Evolutionary conservation across 768 basidiomycete genomes (phyloP), one percentile per base, ranked within the genome.

Genomic region (Tephrocybe sp.): DNA sequence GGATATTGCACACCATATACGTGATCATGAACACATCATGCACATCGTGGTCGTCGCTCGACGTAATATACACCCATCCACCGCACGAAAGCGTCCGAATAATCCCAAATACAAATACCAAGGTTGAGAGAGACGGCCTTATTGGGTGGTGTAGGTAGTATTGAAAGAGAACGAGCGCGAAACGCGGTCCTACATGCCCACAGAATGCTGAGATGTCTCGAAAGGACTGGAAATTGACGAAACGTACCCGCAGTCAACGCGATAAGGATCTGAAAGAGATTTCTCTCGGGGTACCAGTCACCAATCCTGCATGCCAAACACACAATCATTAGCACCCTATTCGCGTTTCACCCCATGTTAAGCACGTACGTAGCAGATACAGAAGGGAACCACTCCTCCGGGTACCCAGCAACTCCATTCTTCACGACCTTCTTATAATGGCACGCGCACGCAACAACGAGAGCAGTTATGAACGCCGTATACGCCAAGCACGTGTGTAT

Each of bases 41-140:
- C 12, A 76, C 73, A 61, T 89, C 86, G 58, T 92, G 90, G 68
- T 89, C 79, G 63, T 95, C 93, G 45, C 71, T 82, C 2, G 89
- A 90, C 0, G 93, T 94, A 61, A 95, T 83, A 60, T 85, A 96
- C 24, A 94, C 90, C 93, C 93, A 96, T 23, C 93, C 92, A 26
- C 90, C 93, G 60, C 93, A 95, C 2, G 82, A 77, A 26, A 95
- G 65, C 0, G 93, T 93, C 52, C 93, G 76, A 15, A 89, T 63
- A 18, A 92, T 56, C 0, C 91, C 91, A 33, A 76, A 69, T 8
- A 82, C 58, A 30, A 86, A 77, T 17, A 92, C 71, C 42, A 84
- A 57, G 8, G 68, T 70, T 0, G 85, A 74, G 10, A 81, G 70
- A 42, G 56, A 65, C 4, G 80, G 77, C 6, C 62, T 55, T 6